Evolutionary conservation across 768 basidiomycete genomes (phyloP).

Genomic region (Trametes meyenii): DNA sequence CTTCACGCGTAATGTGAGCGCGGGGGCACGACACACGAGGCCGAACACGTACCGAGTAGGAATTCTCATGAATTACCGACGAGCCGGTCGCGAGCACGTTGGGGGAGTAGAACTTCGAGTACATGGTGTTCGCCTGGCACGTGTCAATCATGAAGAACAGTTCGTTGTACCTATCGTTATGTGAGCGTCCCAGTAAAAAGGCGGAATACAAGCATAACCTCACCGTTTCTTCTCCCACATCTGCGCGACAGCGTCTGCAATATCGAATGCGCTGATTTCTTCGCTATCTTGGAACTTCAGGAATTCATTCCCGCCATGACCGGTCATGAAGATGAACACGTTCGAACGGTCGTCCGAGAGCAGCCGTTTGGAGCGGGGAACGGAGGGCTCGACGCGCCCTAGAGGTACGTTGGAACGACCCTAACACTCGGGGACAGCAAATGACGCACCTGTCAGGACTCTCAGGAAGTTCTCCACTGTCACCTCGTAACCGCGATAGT

Average conservation of each 20-base stretch:
- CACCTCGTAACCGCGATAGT: slow-evolving; percentile 97
- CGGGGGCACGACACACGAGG: background rate
- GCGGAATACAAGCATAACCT: slow-evolving; percentile 21
- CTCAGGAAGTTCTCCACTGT: slow-evolving; percentile 96
- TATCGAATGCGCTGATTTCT: slow-evolving; percentile 94
- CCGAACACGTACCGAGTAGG: slow-evolving; percentile 74
- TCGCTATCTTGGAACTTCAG: slow-evolving; percentile 99
- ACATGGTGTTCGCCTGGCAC: slow-evolving; percentile 97
- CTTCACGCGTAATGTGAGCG: slow-evolving; percentile 41
- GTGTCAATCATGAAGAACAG: slow-evolving; percentile 99
- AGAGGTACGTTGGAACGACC: background rate
- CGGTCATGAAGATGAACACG: slow-evolving; percentile 97
- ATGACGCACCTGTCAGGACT: slow-evolving; percentile 78
- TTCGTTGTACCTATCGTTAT: slow-evolving; percentile 75
- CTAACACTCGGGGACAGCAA: too few relatives aligned
- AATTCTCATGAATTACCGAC: slow-evolving; percentile 82
- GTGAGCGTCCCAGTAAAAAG: background rate
- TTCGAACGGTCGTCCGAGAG: slow-evolving; percentile 90
- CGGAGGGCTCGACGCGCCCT: slow-evolving; percentile 84
- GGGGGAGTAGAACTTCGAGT: slow-evolving; percentile 89
- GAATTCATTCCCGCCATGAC: slow-evolving; percentile 97
- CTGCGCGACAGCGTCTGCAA: slow-evolving; percentile 98
- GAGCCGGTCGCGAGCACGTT: slow-evolving; percentile 92
- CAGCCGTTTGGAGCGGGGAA: slow-evolving; percentile 91
- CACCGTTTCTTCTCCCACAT: slow-evolving; percentile 98